Percentiles rank a stretch among this genome's conserved stretches.
These are phyloP conservation scores for Ambrosia hybrid DNA, from an alignment of 140 eudicot species.

Conservation along the genomic window DNA sequence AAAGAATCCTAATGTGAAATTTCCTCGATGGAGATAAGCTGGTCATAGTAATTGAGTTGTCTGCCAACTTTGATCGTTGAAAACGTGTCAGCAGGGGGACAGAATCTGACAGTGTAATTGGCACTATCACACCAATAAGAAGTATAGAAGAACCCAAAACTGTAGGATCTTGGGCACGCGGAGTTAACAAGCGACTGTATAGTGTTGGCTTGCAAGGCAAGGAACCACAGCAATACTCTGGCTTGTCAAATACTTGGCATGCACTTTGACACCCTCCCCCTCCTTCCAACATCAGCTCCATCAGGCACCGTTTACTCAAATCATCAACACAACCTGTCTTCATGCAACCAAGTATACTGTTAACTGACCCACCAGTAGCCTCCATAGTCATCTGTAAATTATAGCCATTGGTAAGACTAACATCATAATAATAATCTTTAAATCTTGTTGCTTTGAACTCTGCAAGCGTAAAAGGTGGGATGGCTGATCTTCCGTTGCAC, in stretches of 20 bases:
- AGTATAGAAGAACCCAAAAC: not conserved
- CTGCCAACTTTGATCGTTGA: constrained; percentile 31
- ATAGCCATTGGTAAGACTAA: constrained; percentile 18
- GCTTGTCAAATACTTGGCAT: not conserved
- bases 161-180: constrained; percentile 11
- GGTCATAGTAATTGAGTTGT: constrained; percentile 15
- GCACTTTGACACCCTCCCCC: not conserved
- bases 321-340: constrained; percentile 20
- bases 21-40: constrained; percentile 35
- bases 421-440: constrained; percentile 1
- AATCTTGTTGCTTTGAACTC: not conserved
- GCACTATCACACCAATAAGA: not conserved
- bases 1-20: constrained; percentile 46
- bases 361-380: not conserved
- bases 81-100: constrained; percentile 19
- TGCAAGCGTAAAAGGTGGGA: constrained; percentile 23
- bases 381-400: constrained; percentile 21
- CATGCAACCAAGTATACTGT: not conserved
- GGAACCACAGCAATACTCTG: not conserved
- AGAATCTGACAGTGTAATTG: constrained; percentile 23
- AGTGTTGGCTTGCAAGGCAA: not conserved
- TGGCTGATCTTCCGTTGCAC: constrained; percentile 19
- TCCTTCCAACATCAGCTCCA: not conserved
- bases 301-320: constrained; percentile 17
- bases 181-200: not conserved